Conservation (phyloP, 805 yeast species). For the Jamesozyma spencerorum region DNA sequence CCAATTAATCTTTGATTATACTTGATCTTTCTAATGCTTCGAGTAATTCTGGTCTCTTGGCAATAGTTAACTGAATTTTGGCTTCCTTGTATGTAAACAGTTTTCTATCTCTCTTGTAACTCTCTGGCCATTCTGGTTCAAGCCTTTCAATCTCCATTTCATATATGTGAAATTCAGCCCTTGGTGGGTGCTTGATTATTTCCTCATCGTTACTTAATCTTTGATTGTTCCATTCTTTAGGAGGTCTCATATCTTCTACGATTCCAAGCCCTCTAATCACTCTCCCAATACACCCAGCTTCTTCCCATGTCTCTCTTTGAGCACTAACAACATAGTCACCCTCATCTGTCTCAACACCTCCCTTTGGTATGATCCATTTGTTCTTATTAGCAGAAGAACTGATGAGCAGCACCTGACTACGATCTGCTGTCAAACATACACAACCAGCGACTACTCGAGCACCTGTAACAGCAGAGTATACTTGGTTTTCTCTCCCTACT, state of each 20-base stretch:
- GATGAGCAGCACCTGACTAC: slow-evolving; percentile 63
- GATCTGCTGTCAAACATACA: slow-evolving; percentile 52
- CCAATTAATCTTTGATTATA: neutral
- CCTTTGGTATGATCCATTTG: slow-evolving; percentile 89
- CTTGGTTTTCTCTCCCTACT: slow-evolving; percentile 50
- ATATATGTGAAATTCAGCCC: slow-evolving; percentile 81
- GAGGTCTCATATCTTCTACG: slow-evolving; percentile 52
- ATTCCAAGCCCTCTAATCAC: slow-evolving; percentile 50
- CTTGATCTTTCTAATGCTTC: slow-evolving; percentile 53
- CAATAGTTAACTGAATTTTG: slow-evolving; percentile 43
- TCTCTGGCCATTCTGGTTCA: slow-evolving; percentile 70
- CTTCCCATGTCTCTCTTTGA: slow-evolving; percentile 93
- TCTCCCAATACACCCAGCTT: slow-evolving; percentile 78
- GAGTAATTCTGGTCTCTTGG: slow-evolving; percentile 59
- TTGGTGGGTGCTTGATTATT: slow-evolving; percentile 43
- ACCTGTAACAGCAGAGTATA: slow-evolving; percentile 51
- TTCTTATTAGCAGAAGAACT: slow-evolving; percentile 60
- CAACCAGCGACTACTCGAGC: slow-evolving; percentile 93
- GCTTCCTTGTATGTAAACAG: slow-evolving; percentile 74
- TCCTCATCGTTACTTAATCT: slow-evolving; percentile 5
- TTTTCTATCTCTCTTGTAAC: slow-evolving; percentile 46
- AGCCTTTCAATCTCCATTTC: slow-evolving; percentile 58
- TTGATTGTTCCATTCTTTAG: slow-evolving; percentile 35
- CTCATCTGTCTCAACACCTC: slow-evolving; percentile 89
- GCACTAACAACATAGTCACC: slow-evolving; percentile 43